Evolutionary conservation across 345 rosid species (phyloP).

Genomic region (Eucalyptus fibrosa): DNA sequence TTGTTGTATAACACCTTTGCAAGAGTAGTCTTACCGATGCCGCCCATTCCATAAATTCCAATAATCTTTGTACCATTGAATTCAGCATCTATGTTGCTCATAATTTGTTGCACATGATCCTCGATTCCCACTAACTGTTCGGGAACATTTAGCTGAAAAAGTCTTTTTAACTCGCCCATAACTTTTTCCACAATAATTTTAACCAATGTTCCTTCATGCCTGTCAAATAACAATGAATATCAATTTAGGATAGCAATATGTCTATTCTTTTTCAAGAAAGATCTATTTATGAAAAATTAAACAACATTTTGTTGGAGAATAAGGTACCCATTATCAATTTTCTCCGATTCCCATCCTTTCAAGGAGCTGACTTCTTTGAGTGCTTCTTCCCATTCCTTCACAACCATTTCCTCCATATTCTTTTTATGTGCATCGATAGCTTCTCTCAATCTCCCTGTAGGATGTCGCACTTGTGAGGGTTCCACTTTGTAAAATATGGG

Average conservation of each 20-base stretch:
- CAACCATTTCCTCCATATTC: too few relatives aligned
- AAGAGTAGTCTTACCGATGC: too few relatives aligned
- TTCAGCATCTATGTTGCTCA: not conserved
- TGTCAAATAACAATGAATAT: not conserved
- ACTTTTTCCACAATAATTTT: not conserved
- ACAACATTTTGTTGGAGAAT: fast-evolving
- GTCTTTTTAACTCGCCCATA: not conserved
- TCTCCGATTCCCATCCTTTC: too few relatives aligned
- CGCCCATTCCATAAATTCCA: not conserved
- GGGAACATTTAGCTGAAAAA: not conserved
- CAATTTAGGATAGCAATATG: not conserved
- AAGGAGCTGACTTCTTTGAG: too few relatives aligned
- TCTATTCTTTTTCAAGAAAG: fast-evolving
- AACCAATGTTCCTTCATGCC: not conserved
- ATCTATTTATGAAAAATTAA: not conserved
- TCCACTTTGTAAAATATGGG: not conserved
- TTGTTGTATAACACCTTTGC: not conserved
- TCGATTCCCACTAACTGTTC: not conserved
- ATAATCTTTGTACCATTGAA: not conserved
- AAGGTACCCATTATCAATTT: not conserved
- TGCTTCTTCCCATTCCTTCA: too few relatives aligned
- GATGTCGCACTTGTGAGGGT: not conserved
- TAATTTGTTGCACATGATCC: not conserved
- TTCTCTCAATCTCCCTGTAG: too few relatives aligned
- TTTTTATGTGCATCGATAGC: too few relatives aligned